phyloP scores from a whole-genome alignment of 2,329 filamentous ascomycete species.

The Diatrype stigma region DNA sequence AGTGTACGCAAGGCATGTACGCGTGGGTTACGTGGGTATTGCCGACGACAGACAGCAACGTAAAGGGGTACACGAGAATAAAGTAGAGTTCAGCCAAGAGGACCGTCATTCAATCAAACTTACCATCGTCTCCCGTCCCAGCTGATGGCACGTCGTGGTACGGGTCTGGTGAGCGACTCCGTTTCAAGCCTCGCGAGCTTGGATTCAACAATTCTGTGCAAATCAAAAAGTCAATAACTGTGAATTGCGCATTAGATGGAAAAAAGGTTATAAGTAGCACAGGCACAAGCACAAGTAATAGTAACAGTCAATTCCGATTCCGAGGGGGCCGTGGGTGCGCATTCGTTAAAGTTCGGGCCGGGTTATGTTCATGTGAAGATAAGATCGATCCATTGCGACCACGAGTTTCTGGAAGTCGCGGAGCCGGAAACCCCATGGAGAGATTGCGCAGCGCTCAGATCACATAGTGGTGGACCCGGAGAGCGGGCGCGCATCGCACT shows the following conservation, averaged over 20 bases:
- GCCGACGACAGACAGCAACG: slow-evolving; percentile 16
- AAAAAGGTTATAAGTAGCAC: too few relatives aligned
- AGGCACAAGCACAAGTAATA: not conserved
- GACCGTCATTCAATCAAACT: slow-evolving; percentile 37
- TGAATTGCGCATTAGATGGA: not conserved
- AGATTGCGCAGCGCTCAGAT: not conserved
- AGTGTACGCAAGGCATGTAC: not conserved
- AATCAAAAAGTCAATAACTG: slow-evolving; percentile 11
- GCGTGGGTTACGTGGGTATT: not conserved
- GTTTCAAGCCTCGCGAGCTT: slow-evolving; percentile 68
- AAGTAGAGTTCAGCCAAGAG: slow-evolving; percentile 17
- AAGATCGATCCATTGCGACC: not conserved
- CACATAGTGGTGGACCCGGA: not conserved
- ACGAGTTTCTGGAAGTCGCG: not conserved
- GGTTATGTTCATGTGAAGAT: not conserved
- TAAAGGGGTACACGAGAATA: slow-evolving; percentile 20
- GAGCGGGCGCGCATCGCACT: not conserved
- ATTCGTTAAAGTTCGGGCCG: not conserved
- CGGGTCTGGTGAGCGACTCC: slow-evolving; percentile 70
- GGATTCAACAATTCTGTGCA: slow-evolving; percentile 46
- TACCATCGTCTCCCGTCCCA: slow-evolving; percentile 70
- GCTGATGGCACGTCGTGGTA: slow-evolving; percentile 51
- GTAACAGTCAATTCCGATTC: not conserved
- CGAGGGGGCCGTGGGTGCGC: too few relatives aligned
- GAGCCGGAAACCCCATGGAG: not conserved